These are phyloP conservation scores for Durusdinium trenchii DNA, from an alignment of 73 alveolate genomes.

Conservation along the genomic window DNA sequence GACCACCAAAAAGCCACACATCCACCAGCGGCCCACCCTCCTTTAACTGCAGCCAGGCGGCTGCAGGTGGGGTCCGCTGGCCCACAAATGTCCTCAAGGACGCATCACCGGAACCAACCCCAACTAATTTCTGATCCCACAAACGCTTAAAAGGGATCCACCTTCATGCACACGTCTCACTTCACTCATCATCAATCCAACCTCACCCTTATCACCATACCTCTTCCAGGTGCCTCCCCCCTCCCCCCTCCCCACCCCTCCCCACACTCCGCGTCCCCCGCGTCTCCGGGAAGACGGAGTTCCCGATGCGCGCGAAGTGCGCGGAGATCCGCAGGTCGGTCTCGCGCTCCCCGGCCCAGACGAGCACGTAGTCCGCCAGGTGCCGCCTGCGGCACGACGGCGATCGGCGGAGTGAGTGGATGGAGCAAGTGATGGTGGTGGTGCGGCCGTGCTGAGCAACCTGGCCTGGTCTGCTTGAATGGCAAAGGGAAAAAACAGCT, in stretches of 20 bases:
- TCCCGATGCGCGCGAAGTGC: conserved; percentile 94
- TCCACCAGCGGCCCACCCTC: too few relatives aligned
- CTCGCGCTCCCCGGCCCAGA: conserved; percentile 95
- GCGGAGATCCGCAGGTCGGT: conserved; percentile 80
- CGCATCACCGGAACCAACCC: too few relatives aligned
- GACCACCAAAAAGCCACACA: too few relatives aligned
- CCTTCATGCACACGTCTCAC: too few relatives aligned
- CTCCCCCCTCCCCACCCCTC: too few relatives aligned
- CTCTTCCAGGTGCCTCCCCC: too few relatives aligned
- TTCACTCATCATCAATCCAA: too few relatives aligned
- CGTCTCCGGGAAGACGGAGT: conserved; percentile 67
- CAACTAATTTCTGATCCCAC: too few relatives aligned
- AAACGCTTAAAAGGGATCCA: too few relatives aligned
- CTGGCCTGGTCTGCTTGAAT: neutral
- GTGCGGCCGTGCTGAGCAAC: neutral
- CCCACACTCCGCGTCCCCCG: too few relatives aligned
- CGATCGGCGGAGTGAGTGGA: neutral
- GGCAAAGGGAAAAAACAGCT: neutral
- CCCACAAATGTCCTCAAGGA: conserved; percentile 71
- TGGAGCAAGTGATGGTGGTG: neutral
- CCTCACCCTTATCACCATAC: too few relatives aligned
- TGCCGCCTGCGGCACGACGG: conserved; percentile 26
- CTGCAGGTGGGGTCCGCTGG: conserved; percentile 84
- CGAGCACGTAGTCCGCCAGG: conserved; percentile 90
- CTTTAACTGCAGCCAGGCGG: neutral